phyloP scores from a whole-genome alignment of 768 basidiomycete species.

The Rhodotorula sphaerocarpa region DNA sequence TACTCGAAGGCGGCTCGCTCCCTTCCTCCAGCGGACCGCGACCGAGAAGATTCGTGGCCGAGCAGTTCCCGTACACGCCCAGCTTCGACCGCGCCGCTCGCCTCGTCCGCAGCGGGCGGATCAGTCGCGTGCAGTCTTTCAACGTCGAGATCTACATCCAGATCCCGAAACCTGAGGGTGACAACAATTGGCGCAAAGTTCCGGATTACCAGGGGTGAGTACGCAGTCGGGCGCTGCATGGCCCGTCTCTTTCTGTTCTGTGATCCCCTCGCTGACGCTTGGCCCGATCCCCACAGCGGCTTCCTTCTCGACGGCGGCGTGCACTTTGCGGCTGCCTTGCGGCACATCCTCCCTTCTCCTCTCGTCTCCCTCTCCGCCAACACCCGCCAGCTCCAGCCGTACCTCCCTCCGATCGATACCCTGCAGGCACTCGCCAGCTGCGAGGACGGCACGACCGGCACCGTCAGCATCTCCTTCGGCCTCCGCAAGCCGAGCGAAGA shows the following conservation, averaged over 20 bases:
- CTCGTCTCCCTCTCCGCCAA: conserved; percentile 54
- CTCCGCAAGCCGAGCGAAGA: conserved; percentile 48
- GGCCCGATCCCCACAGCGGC: conserved; percentile 9
- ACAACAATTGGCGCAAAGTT: conserved; percentile 59
- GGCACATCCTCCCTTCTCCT: conserved; percentile 49
- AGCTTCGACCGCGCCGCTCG: conserved; percentile 10
- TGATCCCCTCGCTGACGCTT: background rate
- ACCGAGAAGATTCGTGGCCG: conserved; percentile 21
- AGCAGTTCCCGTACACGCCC: conserved; percentile 23
- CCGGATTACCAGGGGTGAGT: conserved; percentile 52
- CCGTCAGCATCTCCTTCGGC: conserved; percentile 58
- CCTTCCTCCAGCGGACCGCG: background rate
- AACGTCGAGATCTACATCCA: conserved; percentile 49
- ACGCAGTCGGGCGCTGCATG: too few relatives aligned
- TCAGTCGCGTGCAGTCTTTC: conserved; percentile 67
- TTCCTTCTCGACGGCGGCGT: conserved; percentile 69
- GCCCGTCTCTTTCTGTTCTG: background rate
- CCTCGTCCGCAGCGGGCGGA: conserved; percentile 53
- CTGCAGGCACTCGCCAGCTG: conserved; percentile 47
- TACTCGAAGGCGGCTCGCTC: conserved; percentile 57
- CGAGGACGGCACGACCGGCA: conserved; percentile 26
- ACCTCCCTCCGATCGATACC: conserved; percentile 72
- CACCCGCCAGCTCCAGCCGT: conserved; percentile 61
- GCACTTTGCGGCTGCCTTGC: conserved; percentile 50
- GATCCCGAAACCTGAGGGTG: background rate